Evolutionary conservation across 148 eudicot genomes (phyloP), one percentile per base, ranked within the genome.

Genomic region (Beta vulgaris): DNA sequence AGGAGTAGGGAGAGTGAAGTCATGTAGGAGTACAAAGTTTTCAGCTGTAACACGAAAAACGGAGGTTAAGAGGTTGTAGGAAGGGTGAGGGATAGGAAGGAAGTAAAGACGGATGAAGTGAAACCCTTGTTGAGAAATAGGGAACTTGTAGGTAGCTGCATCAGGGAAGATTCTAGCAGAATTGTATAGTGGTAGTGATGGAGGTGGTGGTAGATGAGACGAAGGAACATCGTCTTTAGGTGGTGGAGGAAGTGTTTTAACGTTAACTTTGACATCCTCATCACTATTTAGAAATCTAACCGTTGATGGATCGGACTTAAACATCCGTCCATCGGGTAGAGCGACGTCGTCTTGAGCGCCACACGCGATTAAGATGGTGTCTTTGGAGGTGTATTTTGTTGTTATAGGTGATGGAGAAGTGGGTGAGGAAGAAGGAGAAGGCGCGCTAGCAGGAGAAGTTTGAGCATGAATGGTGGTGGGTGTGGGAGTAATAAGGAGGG

Each of bases 251-350:
- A 90, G 40, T 10, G 90, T 79, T 36, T 53, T 51, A 2, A 75
- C 74, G 48, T 78, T 76, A 57, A 83, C 76, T 63, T 87, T 81
- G 28, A 88, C 82, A 65, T 88, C 86, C 71, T 91, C 92, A 0
- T 84, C 88, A 8, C 89, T 86, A 80, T 84, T 85, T 3, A 91
- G 73, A 73, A 76, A 88, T 34, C 87, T 81, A 31, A 82, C 78
- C 1, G 92, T 84, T 15, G 85, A 82, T 4, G 86, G 87, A 68
- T 91, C 96, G 19, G 96, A 91, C 37, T 85, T 86, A 80, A 91
- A 91, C 0, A 87, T 84, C 42, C 96, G 76, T 4, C 92, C 92
- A 73, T 88, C 96, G 0, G 73, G 81, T 46, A 87, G 87, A 9
- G 69, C 36, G 31, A 81, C 72, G 36, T 71, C 84, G 0, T 36